Evolutionary conservation across 1,284 basidiomycete species (phyloP), one percentile per base, ranked within the genome.

Genomic region (Porogramme epimiltina): DNA sequence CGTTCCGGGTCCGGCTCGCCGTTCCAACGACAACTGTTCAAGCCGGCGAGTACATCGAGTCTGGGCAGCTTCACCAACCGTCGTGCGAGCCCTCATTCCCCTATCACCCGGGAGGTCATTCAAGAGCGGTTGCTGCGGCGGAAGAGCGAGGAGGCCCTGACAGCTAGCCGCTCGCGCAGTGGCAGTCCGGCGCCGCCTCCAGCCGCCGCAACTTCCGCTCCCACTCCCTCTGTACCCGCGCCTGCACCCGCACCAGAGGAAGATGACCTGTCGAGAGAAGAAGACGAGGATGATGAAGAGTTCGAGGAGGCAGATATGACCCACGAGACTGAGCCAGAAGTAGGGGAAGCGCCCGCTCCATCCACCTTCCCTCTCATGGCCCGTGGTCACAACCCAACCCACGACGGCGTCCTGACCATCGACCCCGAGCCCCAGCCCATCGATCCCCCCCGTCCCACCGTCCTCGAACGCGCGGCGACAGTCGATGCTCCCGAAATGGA

Each of bases 101-200:
- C 79, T 45, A 81, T 84, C 46, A 80, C 69, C 46, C 73, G 74
- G 26, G 81, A 82, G 48, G 78, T 80, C 45, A 74, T 86, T 26
- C 75, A 80, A 51, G 69, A 75, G 54, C 72, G 79, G 31, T 59
- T 84, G 40, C 60, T 77, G 60, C 72, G 70, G 37, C 73, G 73
- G 55, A 66, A 73, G 50, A 81, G 74, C 40, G 63, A 67, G 48
- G 76, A 75, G 76, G 76, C 51, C 70, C 75, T 31, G 33, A n/a
- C 42, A 2, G 42, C 45, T n/a, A 40, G 41, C 10, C 49, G 47
- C 16, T 43, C 43, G 22, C 28, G 19, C 1, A 51, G 46, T 20
- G 31, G 31, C 11, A 57, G 55, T 28, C 52, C 56, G 15, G 31
- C 20, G 3, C 33, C 49, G 6, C 23, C 43, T 22, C 15, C 20